These are phyloP conservation scores for Intubia oerlemansii DNA, from an alignment of 2,329 filamentous ascomycete genomes.

Conservation along the genomic window DNA sequence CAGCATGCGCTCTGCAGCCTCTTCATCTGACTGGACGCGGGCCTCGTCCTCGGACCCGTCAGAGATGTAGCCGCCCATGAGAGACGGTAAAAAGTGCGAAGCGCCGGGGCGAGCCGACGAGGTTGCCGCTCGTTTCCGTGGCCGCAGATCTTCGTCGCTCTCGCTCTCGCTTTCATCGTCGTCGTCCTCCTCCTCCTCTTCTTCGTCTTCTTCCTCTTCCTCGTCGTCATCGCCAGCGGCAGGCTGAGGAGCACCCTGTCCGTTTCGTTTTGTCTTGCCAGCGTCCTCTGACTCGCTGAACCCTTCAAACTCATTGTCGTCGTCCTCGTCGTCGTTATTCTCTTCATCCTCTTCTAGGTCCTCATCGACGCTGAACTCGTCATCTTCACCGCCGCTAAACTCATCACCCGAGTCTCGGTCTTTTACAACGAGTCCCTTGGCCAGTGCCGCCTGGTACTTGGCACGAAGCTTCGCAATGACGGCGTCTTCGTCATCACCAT, in stretches of 20 bases:
- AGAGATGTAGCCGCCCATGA: conserved; percentile 63
- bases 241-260: background rate
- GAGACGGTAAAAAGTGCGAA: conserved; percentile 49
- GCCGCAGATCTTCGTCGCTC: no score
- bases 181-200: conserved; percentile 2
- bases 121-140: conserved; percentile 2
- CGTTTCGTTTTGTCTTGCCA: conserved; percentile 1
- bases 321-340: no score
- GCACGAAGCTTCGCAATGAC: conserved; percentile 4
- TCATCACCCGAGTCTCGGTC: conserved; percentile 10
- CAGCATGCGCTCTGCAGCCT: conserved; percentile 22
- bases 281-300: conserved; percentile 6
- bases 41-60: conserved; percentile 40
- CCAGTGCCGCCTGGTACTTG: conserved; percentile 6
- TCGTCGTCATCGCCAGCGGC: no score
- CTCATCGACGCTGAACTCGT: background rate
- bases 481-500: conserved; percentile 1
- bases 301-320: conserved; percentile 7
- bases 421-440: conserved; percentile 13
- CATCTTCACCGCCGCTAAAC: conserved; percentile 5
- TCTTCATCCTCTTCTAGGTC: conserved; percentile 4
- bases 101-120: conserved; percentile 3
- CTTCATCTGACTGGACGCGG: conserved; percentile 20
- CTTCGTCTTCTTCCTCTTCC: no score
- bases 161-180: conserved; percentile 3